phyloP scores from a whole-genome alignment of 2,329 filamentous ascomycete genomes.

The Cercospora brassicicola region DNA sequence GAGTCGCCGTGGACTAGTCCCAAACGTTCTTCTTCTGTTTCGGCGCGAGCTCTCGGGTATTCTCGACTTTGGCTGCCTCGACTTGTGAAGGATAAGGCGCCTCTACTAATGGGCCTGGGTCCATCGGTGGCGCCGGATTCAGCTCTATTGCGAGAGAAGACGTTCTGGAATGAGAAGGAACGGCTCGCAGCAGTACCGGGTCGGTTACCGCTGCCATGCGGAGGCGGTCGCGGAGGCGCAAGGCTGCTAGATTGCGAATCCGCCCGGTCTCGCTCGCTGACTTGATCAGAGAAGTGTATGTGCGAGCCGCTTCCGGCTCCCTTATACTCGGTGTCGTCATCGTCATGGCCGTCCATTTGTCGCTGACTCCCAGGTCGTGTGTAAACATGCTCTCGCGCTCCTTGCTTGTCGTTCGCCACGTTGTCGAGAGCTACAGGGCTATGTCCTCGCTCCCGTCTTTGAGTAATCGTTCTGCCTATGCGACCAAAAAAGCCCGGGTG shows the following conservation, averaged over 20 bases:
- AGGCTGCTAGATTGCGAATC: conserved; percentile 48
- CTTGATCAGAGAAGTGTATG: conserved; percentile 51
- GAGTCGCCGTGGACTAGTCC: conserved; percentile 42
- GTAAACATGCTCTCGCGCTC: conserved; percentile 51
- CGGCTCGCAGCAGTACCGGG: conserved; percentile 57
- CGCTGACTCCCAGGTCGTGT: conserved; percentile 48
- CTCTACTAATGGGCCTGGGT: conserved; percentile 37
- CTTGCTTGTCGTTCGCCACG: conserved; percentile 31
- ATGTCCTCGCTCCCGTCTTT: conserved; percentile 29
- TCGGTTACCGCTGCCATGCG: conserved; percentile 42
- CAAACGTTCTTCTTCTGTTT: conserved; percentile 42
- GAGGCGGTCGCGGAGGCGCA: conserved; percentile 59
- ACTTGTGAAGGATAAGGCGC: conserved; percentile 39
- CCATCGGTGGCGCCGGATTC: conserved; percentile 27
- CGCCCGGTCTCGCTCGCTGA: conserved; percentile 43
- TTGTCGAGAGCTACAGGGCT: conserved; percentile 41
- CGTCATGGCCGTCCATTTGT: conserved; percentile 51
- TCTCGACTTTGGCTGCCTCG: conserved; percentile 26
- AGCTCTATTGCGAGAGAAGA: conserved; percentile 64
- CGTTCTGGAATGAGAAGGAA: conserved; percentile 89
- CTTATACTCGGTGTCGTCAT: conserved; percentile 52
- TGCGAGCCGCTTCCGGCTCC: conserved; percentile 41
- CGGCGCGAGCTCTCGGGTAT: conserved; percentile 25
- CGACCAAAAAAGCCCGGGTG: conserved; percentile 52
- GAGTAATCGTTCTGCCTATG: conserved; percentile 31